Base-by-base conservation (phyloP, 2,329 filamentous ascomycete species). In the Ophiosphaerella korrae region DNA sequence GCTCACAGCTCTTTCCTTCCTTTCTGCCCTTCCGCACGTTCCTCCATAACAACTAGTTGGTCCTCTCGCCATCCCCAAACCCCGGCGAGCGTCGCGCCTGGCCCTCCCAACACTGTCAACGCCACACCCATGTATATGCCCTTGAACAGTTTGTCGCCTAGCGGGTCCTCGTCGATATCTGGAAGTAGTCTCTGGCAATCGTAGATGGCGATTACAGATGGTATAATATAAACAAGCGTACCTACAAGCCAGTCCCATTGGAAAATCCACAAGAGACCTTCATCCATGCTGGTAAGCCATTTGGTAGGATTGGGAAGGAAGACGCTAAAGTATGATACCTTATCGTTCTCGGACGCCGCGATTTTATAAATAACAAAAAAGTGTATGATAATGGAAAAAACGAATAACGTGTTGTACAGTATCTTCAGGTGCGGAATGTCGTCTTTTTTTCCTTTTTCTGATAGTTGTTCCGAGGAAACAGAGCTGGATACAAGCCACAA, bases 161-260 rank as follows among this genome's bases (percentile, higher is more conserved):
- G 43, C 2, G 50, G 48, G n/a, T 44, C 45, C 24, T 50, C 52
- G 18, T 60, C 43, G 21, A 42, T 37, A 12, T 45, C 42, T 29
- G 42, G 52, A 16, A 42, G 21, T 13, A 57, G 21, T 11, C 59
- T 50, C 38, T 54, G 50, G 6, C 60, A 35, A 44, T 62, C 59
- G 23, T 46, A 57, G 5, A 57, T 41, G 2, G 59, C 52, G 21
- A 58, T 52, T 40, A 50, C 52, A 11, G 52, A 32, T 3, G 47
- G 34, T 1, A 60, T 35, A 1, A 58, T 18, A 21, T 36, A 42
- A n/a, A 42, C 36, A n/a, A 45, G 2, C 4, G 37, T 42, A n/a
- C 23, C 21, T 11, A 58, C 35, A 9, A 57, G 13, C 59, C 59
- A 62, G 24, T 62, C 59, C 44, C 59, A 60, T n/a, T 62, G 59